Base-by-base conservation (phyloP, 805 yeast genomes). In the Wickerhamiella azymoides region DNA sequence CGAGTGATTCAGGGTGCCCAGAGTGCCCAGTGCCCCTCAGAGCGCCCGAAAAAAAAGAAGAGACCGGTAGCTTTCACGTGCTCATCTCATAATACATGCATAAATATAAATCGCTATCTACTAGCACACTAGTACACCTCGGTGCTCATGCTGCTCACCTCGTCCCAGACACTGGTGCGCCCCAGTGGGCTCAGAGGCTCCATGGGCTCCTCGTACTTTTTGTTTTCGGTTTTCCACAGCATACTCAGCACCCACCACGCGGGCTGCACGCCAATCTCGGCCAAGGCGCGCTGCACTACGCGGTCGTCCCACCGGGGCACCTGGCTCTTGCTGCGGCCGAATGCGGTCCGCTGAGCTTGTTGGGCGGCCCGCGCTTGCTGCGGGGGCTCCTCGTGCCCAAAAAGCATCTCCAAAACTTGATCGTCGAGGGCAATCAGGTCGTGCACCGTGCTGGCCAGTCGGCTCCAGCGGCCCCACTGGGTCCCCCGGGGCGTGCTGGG, bases 391-490 rank as follows among this genome's bases (percentile, higher is more conserved):
- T 26, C 56, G 54, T 19, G 63, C n/a, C 26, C 61, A 40, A 62
- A 57, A 9, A 65, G 52, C 24, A 63, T 56, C 47, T 62, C 67
- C 44, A 64, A 50, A 8, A 63, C 60, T 39, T 58, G 56, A 44
- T 63, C 66, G 47, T 64, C 59, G 45, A 62, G 40, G 21, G 64
- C 61, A 39, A 62, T 55, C 35, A 59, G 51, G 46, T 57, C 57
- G 32, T 56, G 54, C 13, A 50, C 50, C 28, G 27, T 27, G 21
- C 38, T 47, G 25, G 47, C 48, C 2, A 52, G 39, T 30, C 44
- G 24, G 30, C 46, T 39, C 57, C 54, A 52, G n/a, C 19, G 46
- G 19, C 24, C 39, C 37, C 27, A n/a, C n/a, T n/a, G n/a, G n/a
- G n/a, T n/a, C n/a, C n/a, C n/a, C n/a, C n/a, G n/a, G n/a, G n/a